A percentile compares a stretch with the other conserved stretches of the same genome.
These are phyloP conservation scores for Phytophthora cajani DNA, from an alignment of 352 stramenopile species.

Conservation along the genomic window DNA sequence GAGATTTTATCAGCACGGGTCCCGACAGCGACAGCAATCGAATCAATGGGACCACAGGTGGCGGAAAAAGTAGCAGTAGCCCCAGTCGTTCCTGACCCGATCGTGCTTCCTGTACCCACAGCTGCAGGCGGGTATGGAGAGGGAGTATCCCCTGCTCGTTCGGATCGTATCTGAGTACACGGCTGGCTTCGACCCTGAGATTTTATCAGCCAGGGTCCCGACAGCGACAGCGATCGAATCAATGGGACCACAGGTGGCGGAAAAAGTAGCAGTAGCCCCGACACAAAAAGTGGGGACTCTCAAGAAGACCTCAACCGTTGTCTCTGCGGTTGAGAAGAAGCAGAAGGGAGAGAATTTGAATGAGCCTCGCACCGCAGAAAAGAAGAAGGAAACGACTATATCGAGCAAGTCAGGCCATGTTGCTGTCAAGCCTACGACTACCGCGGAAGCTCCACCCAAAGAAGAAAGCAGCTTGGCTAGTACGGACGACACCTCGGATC, in stretches of 20 bases:
- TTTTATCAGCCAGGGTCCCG: conserved; percentile 53
- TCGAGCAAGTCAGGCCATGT: neutral
- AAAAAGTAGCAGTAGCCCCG: neutral
- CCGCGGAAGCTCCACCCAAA: neutral
- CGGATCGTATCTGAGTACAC: conserved; percentile 88
- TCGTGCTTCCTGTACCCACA: no score
- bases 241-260: conserved; percentile 20
- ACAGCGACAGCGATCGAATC: conserved; percentile 32
- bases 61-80: neutral
- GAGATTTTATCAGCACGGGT: conserved; percentile 63
- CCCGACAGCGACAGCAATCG: conserved; percentile 30
- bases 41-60: conserved; percentile 24
- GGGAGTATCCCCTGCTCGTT: conserved; percentile 79
- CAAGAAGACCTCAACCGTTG: neutral
- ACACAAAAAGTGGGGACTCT: neutral
- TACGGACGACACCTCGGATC: conserved; percentile 12
- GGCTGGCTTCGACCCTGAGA: conserved; percentile 77
- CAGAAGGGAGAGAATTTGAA: conserved; percentile 1
- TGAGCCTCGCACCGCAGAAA: neutral
- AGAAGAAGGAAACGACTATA: conserved; percentile 2
- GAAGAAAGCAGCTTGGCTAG: neutral
- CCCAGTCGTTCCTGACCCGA: no score
- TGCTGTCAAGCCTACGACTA: neutral
- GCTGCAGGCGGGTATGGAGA: no score
- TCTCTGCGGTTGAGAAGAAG: conserved; percentile 3